A percentile compares a stretch with the other conserved stretches of the same genome.
Evolutionary conservation across 192 early-diverging fungal genomes (phyloP).

Genomic region (Podila verticillata): DNA sequence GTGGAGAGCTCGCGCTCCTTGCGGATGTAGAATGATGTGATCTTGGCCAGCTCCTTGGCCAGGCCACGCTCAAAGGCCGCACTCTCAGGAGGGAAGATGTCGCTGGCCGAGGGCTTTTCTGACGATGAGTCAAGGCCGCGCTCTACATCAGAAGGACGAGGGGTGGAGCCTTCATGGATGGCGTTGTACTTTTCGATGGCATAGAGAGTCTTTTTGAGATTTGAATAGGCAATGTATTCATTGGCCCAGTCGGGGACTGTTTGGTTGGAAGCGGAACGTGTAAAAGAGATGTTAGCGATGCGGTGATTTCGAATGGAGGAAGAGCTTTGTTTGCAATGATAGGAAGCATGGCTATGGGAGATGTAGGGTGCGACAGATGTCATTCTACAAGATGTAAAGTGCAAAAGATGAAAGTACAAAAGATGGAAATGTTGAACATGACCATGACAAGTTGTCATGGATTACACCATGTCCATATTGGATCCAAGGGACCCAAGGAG

Average conservation of each 20-base stretch:
- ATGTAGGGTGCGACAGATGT: too few species aligned
- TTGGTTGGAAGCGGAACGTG: neutral
- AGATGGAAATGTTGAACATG: too few species aligned
- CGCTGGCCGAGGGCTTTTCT: conserved; percentile 22
- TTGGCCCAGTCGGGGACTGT: conserved; percentile 84
- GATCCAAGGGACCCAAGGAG: too few species aligned
- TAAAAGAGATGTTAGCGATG: neutral
- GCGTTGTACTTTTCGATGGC: conserved; percentile 73
- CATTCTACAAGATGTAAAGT: too few species aligned
- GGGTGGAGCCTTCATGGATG: conserved; percentile 9
- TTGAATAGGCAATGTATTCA: conserved; percentile 81
- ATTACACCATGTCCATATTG: too few species aligned
- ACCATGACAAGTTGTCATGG: too few species aligned
- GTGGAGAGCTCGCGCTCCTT: conserved; percentile 85
- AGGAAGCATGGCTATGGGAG: too few species aligned
- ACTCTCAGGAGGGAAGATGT: conserved; percentile 50
- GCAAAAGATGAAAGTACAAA: too few species aligned
- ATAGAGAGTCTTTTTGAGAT: conserved; percentile 83
- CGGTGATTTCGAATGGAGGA: neutral
- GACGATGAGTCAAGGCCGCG: conserved; percentile 5
- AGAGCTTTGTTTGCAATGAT: neutral
- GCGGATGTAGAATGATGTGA: conserved; percentile 83
- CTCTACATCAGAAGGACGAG: conserved; percentile 22
- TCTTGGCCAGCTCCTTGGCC: conserved; percentile 69
- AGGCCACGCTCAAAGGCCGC: conserved; percentile 27